Evolutionary conservation across 345 rosid genomes (phyloP), one percentile per base, ranked within the genome.

Genomic region (Populus ilicifolia): DNA sequence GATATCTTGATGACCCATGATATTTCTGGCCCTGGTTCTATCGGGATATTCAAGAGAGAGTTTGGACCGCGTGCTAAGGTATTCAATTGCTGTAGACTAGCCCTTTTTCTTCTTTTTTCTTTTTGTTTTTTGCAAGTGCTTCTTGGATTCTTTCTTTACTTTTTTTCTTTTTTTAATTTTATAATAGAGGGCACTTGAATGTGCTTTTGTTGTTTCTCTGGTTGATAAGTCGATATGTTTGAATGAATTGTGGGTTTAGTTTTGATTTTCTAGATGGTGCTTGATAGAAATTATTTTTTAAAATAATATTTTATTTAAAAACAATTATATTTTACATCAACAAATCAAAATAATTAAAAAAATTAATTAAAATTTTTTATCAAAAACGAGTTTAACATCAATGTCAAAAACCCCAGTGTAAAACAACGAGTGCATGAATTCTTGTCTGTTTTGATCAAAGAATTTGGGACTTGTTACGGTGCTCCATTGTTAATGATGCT

Each of bases 1-100:
- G 97, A 96, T 88, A 77, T 89, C 48, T 84, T 96, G 86, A 96
- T 93, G 99, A 96, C 98, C 65, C 98, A 96, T 79, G 99, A 96
- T 87, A 96, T 95, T 52, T 93, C 94, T 72, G 99, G 99, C 48
- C 97, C 98, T 27, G 98, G 98, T 83, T 90, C 98, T 69, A 78
- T 95, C 65, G 99, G 92, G 61, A 93, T 93, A 77, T 95, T 95
- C 85, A 93, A 92, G 89, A 88, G 81, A 77, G 99, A 95, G 84
- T 95, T 95, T 76, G 99, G 98, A 67, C 71, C 89, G 74, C 81
- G 90, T 82, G 97, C 98, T 36, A 90, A 92, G 99, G 99, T 94
- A 79, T 23, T 65, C 8, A 6, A 44, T 63, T 71, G 16, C 70
- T 69, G 33, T 35, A 23, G 8, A 48, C 16, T 68, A 2, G 67